A percentile compares a stretch with the other conserved stretches of the same genome.
These are phyloP conservation scores for Ogataea methanolica DNA, from an alignment of 805 yeast genomes.

Conservation along the genomic window DNA sequence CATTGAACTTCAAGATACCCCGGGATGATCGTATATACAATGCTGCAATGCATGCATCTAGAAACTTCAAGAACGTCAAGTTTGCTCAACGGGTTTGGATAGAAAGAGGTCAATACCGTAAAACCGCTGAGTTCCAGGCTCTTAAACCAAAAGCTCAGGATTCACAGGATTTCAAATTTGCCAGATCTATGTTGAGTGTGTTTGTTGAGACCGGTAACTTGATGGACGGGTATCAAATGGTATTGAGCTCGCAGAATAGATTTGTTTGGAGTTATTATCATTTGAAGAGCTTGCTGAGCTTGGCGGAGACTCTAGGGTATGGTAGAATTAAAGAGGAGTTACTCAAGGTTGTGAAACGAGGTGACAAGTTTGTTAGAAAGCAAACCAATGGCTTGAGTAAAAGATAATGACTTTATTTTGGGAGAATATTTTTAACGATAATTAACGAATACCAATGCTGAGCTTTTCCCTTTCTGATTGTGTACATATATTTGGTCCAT, in stretches of 20 bases:
- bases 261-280: constrained; percentile 62
- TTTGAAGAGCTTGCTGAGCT: constrained; percentile 37
- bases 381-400: too few relatives aligned
- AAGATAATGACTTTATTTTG: too few relatives aligned
- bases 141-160: constrained; percentile 36
- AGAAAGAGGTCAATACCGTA: constrained; percentile 74
- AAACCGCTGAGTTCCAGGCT: constrained; percentile 42
- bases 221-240: constrained; percentile 66
- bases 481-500: too few relatives aligned
- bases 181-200: constrained; percentile 60
- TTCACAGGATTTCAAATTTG: constrained; percentile 60
- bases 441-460: too few relatives aligned
- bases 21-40: constrained; percentile 51
- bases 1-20: constrained; percentile 26
- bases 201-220: constrained; percentile 51
- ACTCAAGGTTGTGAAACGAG: constrained; percentile 17
- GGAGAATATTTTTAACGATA: too few relatives aligned
- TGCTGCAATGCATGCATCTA: constrained; percentile 64
- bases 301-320: constrained; percentile 43
- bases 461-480: too few relatives aligned
- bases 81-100: constrained; percentile 69
- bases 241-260: constrained; percentile 60
- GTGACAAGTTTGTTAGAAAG: constrained; percentile 10
- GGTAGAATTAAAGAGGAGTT: constrained; percentile 27
- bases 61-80: constrained; percentile 43